Evolutionary conservation across 805 yeast genomes (phyloP).

Genomic region (Starmerella sirachaensis): DNA sequence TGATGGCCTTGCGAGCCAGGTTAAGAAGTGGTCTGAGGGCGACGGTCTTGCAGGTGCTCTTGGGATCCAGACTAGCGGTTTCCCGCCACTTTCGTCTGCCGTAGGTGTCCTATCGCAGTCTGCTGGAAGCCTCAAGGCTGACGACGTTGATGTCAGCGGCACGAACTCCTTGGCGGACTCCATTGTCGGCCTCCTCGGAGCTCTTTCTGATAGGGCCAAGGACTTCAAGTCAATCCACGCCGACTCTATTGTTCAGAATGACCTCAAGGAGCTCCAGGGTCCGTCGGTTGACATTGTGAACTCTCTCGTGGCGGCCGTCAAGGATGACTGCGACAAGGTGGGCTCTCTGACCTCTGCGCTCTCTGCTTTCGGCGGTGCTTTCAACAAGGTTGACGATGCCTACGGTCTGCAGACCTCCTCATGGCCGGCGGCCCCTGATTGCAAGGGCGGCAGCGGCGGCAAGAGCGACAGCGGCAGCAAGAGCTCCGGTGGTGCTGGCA

Average conservation of each 20-base stretch:
- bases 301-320: slow-evolving; percentile 15
- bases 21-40: slow-evolving; percentile 13
- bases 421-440: slow-evolving; percentile 8
- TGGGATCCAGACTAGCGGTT: slow-evolving; percentile 23
- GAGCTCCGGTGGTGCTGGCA: not conserved
- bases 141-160: slow-evolving; percentile 12
- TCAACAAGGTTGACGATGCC: slow-evolving; percentile 16
- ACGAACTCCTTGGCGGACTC: slow-evolving; percentile 13
- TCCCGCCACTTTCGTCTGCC: slow-evolving; percentile 20
- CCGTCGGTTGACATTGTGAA: slow-evolving; percentile 21
- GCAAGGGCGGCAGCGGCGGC: slow-evolving; percentile 14
- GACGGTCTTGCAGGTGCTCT: slow-evolving; percentile 26
- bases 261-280: slow-evolving; percentile 18
- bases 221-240: slow-evolving; percentile 23
- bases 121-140: slow-evolving; percentile 10
- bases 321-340: slow-evolving; percentile 13
- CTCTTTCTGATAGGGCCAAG: slow-evolving; percentile 21
- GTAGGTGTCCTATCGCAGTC: slow-evolving; percentile 13
- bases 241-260: slow-evolving; percentile 19
- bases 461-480: slow-evolving; percentile 3
- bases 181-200: slow-evolving; percentile 18
- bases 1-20: slow-evolving; percentile 13
- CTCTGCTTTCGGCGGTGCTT: slow-evolving; percentile 12
- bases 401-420: slow-evolving; percentile 14
- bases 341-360: slow-evolving; percentile 13